phyloP scores from a whole-genome alignment of 2,329 filamentous ascomycete species.

The Botrytis tulipae region DNA sequence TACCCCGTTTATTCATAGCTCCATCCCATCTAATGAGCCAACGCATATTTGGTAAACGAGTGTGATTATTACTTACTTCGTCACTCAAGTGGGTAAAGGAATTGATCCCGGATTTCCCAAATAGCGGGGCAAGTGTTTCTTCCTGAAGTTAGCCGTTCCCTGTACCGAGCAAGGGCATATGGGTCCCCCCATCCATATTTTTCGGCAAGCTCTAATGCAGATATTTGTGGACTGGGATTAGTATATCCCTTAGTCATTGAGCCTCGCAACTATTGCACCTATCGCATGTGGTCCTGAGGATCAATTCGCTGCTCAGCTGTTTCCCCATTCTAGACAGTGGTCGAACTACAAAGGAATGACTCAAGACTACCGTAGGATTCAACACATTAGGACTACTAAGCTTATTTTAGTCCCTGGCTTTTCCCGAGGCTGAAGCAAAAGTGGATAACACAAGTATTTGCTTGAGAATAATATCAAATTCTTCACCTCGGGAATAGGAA shows the following conservation, averaged over 20 bases:
- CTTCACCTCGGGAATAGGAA: neutral
- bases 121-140: neutral
- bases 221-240: neutral
- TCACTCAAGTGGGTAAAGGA: neutral
- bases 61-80: neutral
- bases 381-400: neutral
- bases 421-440: neutral
- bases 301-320: neutral
- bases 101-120: neutral
- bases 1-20: neutral
- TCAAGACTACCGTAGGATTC: neutral
- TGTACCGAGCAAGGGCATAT: neutral
- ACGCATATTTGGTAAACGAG: neutral
- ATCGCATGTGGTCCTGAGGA: neutral
- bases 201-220: neutral
- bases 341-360: neutral
- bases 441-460: neutral
- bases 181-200: neutral
- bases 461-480: neutral
- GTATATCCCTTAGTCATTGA: neutral
- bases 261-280: neutral
- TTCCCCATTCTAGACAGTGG: neutral
- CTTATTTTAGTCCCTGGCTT: neutral
- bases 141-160: neutral
- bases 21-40: neutral